Evolutionary conservation across 306 rosid genomes (phyloP).

Genomic region (Hippophae gyantsensis): DNA sequence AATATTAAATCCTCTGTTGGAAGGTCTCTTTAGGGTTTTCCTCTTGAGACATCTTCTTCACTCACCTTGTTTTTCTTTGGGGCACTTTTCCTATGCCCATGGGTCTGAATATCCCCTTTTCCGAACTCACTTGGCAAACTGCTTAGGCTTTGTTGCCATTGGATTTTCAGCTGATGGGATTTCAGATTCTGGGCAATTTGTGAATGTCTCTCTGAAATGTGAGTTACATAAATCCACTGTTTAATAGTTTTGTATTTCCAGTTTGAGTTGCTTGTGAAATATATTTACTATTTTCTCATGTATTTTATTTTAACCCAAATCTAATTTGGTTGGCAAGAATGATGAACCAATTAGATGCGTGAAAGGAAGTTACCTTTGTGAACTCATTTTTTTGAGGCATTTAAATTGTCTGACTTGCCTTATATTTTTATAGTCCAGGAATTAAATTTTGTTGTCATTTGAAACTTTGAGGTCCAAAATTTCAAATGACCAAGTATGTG

Average conservation of each 20-base stretch:
- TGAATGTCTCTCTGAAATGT: slow-evolving; percentile 31
- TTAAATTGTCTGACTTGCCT: not conserved
- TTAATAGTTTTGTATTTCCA: no score
- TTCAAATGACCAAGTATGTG: no score
- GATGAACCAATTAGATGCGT: no score
- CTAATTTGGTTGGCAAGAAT: not conserved
- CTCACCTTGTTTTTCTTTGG: slow-evolving; percentile 24
- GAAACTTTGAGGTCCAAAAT: no score
- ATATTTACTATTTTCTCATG: not conserved
- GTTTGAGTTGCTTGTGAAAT: no score
- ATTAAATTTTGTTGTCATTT: no score
- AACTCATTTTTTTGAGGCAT: not conserved
- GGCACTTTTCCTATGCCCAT: slow-evolving; percentile 27
- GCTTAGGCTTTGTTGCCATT: slow-evolving; percentile 4
- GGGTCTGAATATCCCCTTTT: slow-evolving; percentile 19
- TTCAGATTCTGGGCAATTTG: slow-evolving; percentile 19
- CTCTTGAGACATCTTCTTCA: slow-evolving; percentile 27
- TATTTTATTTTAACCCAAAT: not conserved
- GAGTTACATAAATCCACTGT: slow-evolving; percentile 32
- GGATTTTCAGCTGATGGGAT: slow-evolving; percentile 23
- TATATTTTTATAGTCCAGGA: no score
- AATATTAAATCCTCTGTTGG: slow-evolving; percentile 21
- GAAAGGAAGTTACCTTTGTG: not conserved
- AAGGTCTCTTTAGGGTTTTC: slow-evolving; percentile 65
- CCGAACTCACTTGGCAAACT: slow-evolving; percentile 9